These are phyloP conservation scores for Dipteronia dyeriana DNA, from an alignment of 345 rosid genomes.

Conservation along the genomic window DNA sequence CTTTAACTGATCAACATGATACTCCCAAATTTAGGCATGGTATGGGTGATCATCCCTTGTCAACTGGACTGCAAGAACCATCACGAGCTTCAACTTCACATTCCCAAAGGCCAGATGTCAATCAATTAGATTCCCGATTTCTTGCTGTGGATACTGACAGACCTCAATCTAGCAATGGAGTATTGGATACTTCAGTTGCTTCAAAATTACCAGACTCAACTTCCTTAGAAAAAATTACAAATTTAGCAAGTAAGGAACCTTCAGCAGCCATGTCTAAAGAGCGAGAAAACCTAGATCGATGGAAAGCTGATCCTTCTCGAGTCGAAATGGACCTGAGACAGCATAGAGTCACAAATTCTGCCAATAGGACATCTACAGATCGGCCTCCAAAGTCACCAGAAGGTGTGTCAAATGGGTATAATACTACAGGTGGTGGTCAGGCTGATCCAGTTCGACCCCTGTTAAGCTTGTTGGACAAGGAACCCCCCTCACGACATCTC, in stretches of 20 bases:
- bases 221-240: slow-evolving; percentile 41
- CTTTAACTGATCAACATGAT: slow-evolving; percentile 66
- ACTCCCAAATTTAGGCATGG: slow-evolving; percentile 57
- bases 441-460: slow-evolving; percentile 93
- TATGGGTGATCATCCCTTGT: slow-evolving; percentile 43
- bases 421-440: slow-evolving; percentile 43
- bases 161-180: slow-evolving; percentile 59
- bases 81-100: slow-evolving; percentile 72
- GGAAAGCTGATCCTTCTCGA: slow-evolving; percentile 46
- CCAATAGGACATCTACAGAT: slow-evolving; percentile 66
- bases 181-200: slow-evolving; percentile 44
- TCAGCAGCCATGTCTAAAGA: slow-evolving; percentile 35
- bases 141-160: slow-evolving; percentile 53
- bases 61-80: slow-evolving; percentile 53
- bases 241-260: slow-evolving; percentile 30
- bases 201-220: slow-evolving; percentile 43
- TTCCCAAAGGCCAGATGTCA: slow-evolving; percentile 67
- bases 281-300: slow-evolving; percentile 42
- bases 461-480: slow-evolving; percentile 97
- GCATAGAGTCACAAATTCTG: slow-evolving; percentile 48
- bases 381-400: slow-evolving; percentile 73
- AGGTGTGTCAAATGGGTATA: slow-evolving; percentile 59
- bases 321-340: slow-evolving; percentile 59
- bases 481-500: slow-evolving; percentile 82
- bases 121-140: slow-evolving; percentile 52